phyloP scores from a whole-genome alignment of 371 early-diverging fungal species.

The Massospora cicadina region DNA sequence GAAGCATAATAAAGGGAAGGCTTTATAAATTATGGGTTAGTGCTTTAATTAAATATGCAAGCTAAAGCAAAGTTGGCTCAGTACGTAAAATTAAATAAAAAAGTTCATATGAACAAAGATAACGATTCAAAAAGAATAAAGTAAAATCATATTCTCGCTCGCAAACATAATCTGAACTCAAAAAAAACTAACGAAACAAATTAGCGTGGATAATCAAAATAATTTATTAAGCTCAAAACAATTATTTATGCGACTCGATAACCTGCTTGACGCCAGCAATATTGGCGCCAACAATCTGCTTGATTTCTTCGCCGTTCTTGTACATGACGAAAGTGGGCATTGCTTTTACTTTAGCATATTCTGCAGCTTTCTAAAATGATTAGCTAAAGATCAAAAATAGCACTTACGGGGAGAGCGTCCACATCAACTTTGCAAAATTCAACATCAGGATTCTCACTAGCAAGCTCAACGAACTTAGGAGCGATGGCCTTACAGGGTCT shows the following conservation, averaged over 20 bases:
- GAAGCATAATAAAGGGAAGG: too few relatives aligned
- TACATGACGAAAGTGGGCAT: constrained; percentile 86
- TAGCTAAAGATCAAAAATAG: background rate
- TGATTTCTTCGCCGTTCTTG: constrained; percentile 46
- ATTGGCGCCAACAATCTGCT: constrained; percentile 57
- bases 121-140: too few relatives aligned
- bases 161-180: too few relatives aligned
- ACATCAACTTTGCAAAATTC: constrained; percentile 72
- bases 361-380: constrained; percentile 24
- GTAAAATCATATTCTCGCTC: too few relatives aligned
- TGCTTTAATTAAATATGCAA: too few relatives aligned
- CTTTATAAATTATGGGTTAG: too few relatives aligned
- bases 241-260: background rate
- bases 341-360: constrained; percentile 42
- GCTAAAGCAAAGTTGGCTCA: too few relatives aligned
- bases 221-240: too few relatives aligned
- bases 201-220: too few relatives aligned
- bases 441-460: constrained; percentile 28
- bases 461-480: constrained; percentile 43
- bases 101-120: too few relatives aligned
- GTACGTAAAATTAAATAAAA: too few relatives aligned
- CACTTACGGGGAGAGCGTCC: constrained; percentile 32
- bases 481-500: constrained; percentile 80
- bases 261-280: background rate
- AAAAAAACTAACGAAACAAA: too few relatives aligned